Conservation (phyloP, 306 rosid species). For the Rosa multiflora region DNA sequence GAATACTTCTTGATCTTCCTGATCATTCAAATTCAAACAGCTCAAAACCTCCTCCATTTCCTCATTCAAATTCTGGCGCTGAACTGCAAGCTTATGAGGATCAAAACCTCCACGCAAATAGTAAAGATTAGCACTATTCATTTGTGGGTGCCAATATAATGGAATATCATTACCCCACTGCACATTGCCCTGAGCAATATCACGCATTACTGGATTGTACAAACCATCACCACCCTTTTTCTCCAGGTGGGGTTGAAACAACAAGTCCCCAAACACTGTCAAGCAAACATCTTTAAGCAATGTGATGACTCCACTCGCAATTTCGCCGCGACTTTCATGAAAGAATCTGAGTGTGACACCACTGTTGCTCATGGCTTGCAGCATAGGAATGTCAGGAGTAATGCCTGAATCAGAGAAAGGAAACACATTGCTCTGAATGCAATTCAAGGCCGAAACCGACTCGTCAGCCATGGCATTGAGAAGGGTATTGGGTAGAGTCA, state of each 20-base stretch:
- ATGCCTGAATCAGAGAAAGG: neutral
- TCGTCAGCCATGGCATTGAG: conserved; percentile 40
- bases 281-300: conserved; percentile 39
- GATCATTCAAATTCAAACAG: conserved; percentile 8
- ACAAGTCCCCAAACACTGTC: conserved; percentile 53
- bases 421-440: conserved; percentile 31
- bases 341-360: conserved; percentile 36
- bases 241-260: conserved; percentile 11
- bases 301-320: conserved; percentile 22
- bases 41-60: conserved; percentile 28
- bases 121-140: neutral
- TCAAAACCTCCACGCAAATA: neutral
- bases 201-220: too few species aligned
- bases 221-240: neutral
- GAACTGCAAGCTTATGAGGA: neutral
- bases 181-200: neutral
- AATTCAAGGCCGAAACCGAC: conserved; percentile 28
- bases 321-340: conserved; percentile 20
- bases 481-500: conserved; percentile 21
- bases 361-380: conserved; percentile 27
- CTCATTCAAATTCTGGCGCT: neutral
- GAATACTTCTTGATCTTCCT: neutral
- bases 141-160: neutral
- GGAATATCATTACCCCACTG: neutral
- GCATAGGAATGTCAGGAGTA: conserved; percentile 25